Base-by-base conservation (phyloP, 2,329 filamentous ascomycete genomes). In the Fonsecaea pugnacius region DNA sequence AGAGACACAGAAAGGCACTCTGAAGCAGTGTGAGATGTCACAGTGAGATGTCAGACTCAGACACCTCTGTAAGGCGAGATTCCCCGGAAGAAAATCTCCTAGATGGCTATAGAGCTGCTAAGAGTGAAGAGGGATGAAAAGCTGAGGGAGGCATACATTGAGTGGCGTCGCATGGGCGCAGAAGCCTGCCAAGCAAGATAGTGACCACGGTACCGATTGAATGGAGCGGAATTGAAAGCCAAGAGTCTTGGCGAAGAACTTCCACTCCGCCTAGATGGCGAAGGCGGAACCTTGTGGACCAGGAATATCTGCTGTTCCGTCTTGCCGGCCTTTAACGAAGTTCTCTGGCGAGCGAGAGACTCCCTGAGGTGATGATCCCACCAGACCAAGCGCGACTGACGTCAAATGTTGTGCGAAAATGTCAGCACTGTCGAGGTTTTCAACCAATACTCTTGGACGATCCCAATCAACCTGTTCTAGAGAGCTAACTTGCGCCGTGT, bases 231-330 rank as follows among this genome's bases (percentile, higher is more conserved):
- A 48, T 12, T 24, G 9, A 18, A 24, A 48, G 43, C 43, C 43
- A 48, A 48, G 43, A 10, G 43, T 48, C 43, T 48, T 48, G 43
- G 43, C 3, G 43, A 48, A 9, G 43, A 48, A 48, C 43, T 48
- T 48, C 43, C 43, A 48, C 43, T 48, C 18, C 43, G 43, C 21
- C 21, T 6, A 8, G 43, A 18, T 9, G 43, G 14, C 43, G 2
- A 24, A 12, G 9, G 43, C 43, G 50, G 21, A 48, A 27, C 18
- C 5, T 21, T 27, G 3, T 7, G 43, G 18, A 12, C 5, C 43
- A 27, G 16, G 2, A 12, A 4, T 10, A 48, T 48, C 10, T 7
- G 5, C 10, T 48, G 21, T 48, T 48, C 18, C 21, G 43, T 48
- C 43, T 48, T 12, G 43, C n/a, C 18, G 43, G 43, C 9, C 8